Base-by-base conservation (phyloP, 331 rosid genomes). In the Telfairia occidentalis region DNA sequence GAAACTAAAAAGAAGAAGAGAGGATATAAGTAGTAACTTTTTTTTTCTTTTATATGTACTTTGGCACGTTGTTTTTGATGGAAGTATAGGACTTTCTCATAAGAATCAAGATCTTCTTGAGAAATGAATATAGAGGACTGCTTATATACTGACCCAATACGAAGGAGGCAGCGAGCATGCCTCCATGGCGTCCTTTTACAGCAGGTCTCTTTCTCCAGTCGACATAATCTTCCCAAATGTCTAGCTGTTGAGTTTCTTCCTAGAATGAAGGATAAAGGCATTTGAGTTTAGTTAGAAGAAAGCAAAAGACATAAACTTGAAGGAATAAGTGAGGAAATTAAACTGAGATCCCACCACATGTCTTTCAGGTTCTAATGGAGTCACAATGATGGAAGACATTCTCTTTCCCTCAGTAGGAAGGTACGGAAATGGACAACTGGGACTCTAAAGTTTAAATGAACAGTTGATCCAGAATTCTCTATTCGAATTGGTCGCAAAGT, bases 191-290 rank as follows among this genome's bases (percentile, higher is more conserved):
- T 60, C 90, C 95, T 84, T 42, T 87, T 19, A 83, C 63, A 73
- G 92, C 91, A 49, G 96, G 97, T 76, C 82, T 88, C 85, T 87
- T 88, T 87, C 81, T 90, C 95, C 96, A 92, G 76, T 90, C 90
- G 7, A 86, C 91, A 79, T 90, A 92, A 38, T 91, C 96, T 82
- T 83, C 92, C 90, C 92, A 90, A 55, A 55, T 50, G 12, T 83
- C 81, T 66, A 73, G 79, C 23, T 80, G 77, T 15, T 49, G 82
- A 55, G 78, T 90, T 83, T 86, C 93, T 71, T 85, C 87, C 97
- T 89, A 54, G 15, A 66, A 66, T 42, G 59, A 66, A 73, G 35
- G 50, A 71, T 34, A 64, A 58, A 77, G 75, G 73, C 13, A 42
- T 3, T 67, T 42, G 54, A 26, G 52, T 70, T 43, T 28, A 46